Evolutionary conservation across 2,329 filamentous ascomycete genomes (phyloP), one percentile per base, ranked within the genome.

Genomic region (Xylaria hypoxylon): DNA sequence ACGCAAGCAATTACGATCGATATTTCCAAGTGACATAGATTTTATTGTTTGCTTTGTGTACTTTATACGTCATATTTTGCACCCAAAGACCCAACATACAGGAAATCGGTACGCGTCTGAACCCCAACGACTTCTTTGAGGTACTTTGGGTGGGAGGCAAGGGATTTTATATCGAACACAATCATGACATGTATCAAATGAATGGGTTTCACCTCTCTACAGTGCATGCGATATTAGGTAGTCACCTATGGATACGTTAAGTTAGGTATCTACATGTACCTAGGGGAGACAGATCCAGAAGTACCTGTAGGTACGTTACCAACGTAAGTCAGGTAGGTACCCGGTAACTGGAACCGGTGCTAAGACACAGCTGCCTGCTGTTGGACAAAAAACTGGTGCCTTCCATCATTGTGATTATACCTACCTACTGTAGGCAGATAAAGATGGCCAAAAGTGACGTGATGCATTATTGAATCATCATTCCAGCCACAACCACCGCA

Each of bases 401-500:
- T 61, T 65, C 48, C 60, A 63, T 59, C 59, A 66, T 62, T 57
- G 45, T 53, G 53, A 51, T 42, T 13, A 66, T 65, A n/a, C n/a
- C n/a, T n/a, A n/a, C n/a, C n/a, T n/a, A n/a, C n/a, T n/a, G n/a
- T n/a, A n/a, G n/a, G n/a, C n/a, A 69, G 71, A 72, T 50, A 67
- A 64, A 70, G 62, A 8, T 45, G 50, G 42, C 55, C 35, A 24
- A 45, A 33, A 71, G 75, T 76, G 76, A 76, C 75, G 75, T 77
- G 75, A 76, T 77, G 66, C 71, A 76, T 75, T 75, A 72, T 64
- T 68, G 62, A 67, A 67, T 73, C 70, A 65, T 67, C 67, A 60
- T 62, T 51, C 64, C 67, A 51, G 38, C 69, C 63, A 72, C 64
- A 64, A 62, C 62, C 67, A 62, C 60, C 44, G 38, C 55, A 67